These are phyloP conservation scores for Sistotremastrum suecicum DNA, from an alignment of 768 basidiomycete species.

Conservation along the genomic window DNA sequence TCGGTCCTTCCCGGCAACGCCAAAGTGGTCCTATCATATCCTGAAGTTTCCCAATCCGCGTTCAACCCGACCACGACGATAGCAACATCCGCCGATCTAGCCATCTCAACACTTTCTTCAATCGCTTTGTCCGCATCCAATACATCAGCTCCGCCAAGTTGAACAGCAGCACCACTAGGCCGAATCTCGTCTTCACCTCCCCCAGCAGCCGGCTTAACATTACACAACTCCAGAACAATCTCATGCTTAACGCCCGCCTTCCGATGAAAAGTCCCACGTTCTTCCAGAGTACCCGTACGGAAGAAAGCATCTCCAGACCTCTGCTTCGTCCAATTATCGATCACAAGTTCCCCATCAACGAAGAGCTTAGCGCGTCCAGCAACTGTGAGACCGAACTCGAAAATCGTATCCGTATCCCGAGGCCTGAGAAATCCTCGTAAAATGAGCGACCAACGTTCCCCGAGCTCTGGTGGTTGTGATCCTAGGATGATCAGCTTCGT, in stretches of 20 bases:
- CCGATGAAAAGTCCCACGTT: conserved; percentile 21
- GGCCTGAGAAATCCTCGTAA: too few species aligned
- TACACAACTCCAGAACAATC: conserved; percentile 17
- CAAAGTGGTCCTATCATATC: conserved; percentile 39
- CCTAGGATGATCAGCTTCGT: too few species aligned
- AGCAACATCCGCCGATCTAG: conserved; percentile 20
- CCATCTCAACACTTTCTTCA: conserved; percentile 19
- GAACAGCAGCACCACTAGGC: conserved; percentile 16
- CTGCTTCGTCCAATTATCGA: conserved; percentile 30
- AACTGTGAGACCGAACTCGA: conserved; percentile 30
- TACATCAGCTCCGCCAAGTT: conserved; percentile 24
- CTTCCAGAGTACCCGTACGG: conserved; percentile 28
- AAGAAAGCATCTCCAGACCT: conserved; percentile 26
- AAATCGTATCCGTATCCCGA: too few species aligned
- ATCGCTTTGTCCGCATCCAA: conserved; percentile 27
- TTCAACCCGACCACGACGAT: conserved; percentile 42
- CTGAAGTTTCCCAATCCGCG: conserved; percentile 65
- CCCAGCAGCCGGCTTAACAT: conserved; percentile 10
- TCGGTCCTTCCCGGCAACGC: conserved; percentile 39
- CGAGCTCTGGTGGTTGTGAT: too few species aligned
- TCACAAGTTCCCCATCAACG: conserved; percentile 30
- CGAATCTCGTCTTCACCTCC: conserved; percentile 18
- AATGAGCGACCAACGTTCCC: too few species aligned
- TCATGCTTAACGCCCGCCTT: conserved; percentile 28
- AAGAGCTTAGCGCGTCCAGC: conserved; percentile 36